Conservation (phyloP, 345 rosid genomes). For the Xanthoceras sorbifolium region DNA sequence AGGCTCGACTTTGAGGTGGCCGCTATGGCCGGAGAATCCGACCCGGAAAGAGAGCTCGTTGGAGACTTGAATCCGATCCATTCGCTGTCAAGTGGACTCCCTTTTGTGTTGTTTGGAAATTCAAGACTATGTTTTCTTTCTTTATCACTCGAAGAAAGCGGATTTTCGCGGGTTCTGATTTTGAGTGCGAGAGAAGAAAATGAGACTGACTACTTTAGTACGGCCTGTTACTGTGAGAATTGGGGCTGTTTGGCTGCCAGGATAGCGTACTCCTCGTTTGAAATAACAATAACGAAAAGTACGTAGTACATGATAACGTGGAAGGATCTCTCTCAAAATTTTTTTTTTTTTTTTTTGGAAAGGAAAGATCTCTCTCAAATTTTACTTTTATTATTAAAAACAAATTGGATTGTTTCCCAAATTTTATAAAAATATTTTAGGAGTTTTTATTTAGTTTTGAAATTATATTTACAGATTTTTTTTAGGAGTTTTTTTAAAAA, state of each 20-base stretch:
- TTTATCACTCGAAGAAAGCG: neutral
- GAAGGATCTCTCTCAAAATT: too few species aligned
- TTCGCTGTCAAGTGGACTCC: conserved; percentile 12
- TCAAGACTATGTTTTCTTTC: neutral
- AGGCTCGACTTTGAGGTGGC: conserved; percentile 93
- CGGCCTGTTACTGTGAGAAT: neutral
- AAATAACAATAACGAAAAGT: neutral
- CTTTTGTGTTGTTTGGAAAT: neutral
- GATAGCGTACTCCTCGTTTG: neutral
- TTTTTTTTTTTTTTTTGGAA: too few species aligned
- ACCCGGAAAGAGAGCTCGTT: conserved; percentile 78
- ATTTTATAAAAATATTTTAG: too few species aligned
- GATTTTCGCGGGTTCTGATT: conserved; percentile 31
- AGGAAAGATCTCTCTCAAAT: too few species aligned
- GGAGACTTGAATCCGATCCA: conserved; percentile 70
- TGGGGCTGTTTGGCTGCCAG: neutral
- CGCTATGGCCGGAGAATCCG: conserved; percentile 87
- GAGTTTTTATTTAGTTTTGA: too few species aligned
- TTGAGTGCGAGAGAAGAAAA: conserved; percentile 7
- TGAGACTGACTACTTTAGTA: neutral
- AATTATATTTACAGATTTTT: too few species aligned
- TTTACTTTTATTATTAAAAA: too few species aligned
- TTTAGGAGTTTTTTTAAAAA: too few species aligned
- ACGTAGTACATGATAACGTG: too few species aligned
- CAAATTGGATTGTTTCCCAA: too few species aligned